Evolutionary conservation across 306 rosid species (phyloP), one percentile per base, ranked within the genome.

Genomic region (Fragaria ananassa): DNA sequence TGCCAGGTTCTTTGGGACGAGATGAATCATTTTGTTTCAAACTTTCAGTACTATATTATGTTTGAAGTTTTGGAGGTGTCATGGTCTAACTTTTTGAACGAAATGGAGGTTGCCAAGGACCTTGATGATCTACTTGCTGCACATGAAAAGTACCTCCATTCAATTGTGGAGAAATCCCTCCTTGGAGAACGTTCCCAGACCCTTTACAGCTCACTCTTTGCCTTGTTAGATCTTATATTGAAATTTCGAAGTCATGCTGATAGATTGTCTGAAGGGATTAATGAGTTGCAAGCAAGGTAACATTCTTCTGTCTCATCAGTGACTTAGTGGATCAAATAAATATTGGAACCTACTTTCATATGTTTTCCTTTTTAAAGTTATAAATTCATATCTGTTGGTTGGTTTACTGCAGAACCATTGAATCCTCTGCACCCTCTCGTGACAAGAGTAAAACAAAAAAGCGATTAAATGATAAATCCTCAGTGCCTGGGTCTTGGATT

Each of bases 1-100:
- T 92, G 97, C 83, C 97, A 95, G 82, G 99, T 95, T 76, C 89
- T 95, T 63, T 95, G 98, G 98, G 97, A 86, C 75, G 96, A 91
- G 85, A 95, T 95, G 88, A 95, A 95, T 90, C 99, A 95, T 88
- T 95, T 95, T 74, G 89, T 95, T 76, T 81, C 98, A 70, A 95
- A 95, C 85, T 88, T 95, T 79, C 99, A 95, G 49, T 95, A 95
- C 72, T 95, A 95, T 81, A 92, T 92, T 67, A 95, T 95, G 99
- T 95, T 95, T 82, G 98, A 95, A 83, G 99, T 95, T 64, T 83
- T 95, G 85, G 99, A 95, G 87, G 86, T 92, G 50, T 95, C 99
- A 5, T 95, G 98, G 99, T 90, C 98, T 14, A 78, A 86, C 66
- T 87, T 95, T 77, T 88, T 82, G 57, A 87, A 81, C 79, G 99